phyloP scores from a whole-genome alignment of 2,329 filamentous ascomycete genomes.

The Cordyceps javanica region DNA sequence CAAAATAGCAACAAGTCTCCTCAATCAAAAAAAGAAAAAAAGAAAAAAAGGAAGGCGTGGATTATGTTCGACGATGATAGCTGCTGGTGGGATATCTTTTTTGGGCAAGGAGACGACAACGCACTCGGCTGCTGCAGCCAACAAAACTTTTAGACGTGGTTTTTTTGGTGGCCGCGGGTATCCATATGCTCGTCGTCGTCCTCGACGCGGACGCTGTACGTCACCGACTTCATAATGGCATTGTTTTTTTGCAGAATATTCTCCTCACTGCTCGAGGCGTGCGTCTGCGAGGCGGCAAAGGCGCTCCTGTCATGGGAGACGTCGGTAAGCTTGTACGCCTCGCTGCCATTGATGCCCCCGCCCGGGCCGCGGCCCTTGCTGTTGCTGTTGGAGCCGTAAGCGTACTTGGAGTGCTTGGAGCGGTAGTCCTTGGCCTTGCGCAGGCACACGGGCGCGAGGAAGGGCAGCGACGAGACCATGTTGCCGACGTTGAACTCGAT shows the following conservation, averaged over 20 bases:
- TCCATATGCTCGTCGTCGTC: conserved; percentile 16
- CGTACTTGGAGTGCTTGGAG: conserved; percentile 28
- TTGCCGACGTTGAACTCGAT: conserved; percentile 53
- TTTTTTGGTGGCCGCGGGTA: neutral
- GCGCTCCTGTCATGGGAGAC: conserved; percentile 27
- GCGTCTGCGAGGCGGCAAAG: conserved; percentile 22
- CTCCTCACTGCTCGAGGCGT: conserved; percentile 30
- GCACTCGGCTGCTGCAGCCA: neutral
- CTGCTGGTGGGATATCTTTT: neutral
- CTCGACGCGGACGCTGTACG: conserved; percentile 35
- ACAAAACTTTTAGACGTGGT: neutral
- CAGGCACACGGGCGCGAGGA: conserved; percentile 38
- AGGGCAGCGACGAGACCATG: conserved; percentile 40
- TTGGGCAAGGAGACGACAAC: too few relatives aligned
- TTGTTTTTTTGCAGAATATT: conserved; percentile 30
- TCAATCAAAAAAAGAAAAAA: neutral
- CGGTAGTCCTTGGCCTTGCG: conserved; percentile 37
- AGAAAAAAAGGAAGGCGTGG: neutral
- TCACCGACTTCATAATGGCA: conserved; percentile 36
- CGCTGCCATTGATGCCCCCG: conserved; percentile 21
- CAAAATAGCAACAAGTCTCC: neutral
- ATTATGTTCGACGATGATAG: neutral
- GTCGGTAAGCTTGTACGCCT: conserved; percentile 34
- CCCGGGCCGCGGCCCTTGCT: conserved; percentile 18
- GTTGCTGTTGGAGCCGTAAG: conserved; percentile 22